phyloP scores from a whole-genome alignment of 768 basidiomycete genomes.

The Tephrocybe sp. region DNA sequence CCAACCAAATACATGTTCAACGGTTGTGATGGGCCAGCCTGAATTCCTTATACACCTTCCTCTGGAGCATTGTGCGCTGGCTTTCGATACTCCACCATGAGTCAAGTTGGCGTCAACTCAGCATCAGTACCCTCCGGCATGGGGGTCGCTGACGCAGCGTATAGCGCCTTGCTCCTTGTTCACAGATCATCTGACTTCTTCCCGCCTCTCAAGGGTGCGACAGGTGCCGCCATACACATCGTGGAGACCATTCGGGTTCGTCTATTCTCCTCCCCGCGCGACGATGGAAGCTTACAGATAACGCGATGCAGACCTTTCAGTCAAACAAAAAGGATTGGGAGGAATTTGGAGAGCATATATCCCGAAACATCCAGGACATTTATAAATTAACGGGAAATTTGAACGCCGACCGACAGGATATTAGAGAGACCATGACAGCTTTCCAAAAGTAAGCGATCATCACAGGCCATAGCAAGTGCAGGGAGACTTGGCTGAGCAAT shows the following conservation, averaged over 20 bases:
- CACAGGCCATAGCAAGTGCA: background rate
- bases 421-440: background rate
- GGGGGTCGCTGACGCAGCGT: background rate
- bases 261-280: background rate
- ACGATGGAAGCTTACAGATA: background rate
- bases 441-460: background rate
- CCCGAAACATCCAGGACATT: background rate
- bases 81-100: background rate
- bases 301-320: background rate
- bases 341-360: constrained; percentile 4
- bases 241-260: background rate
- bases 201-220: constrained; percentile 3
- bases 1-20: constrained; percentile 58
- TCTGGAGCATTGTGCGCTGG: background rate
- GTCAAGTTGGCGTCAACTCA: background rate
- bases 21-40: background rate
- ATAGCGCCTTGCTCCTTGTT: background rate
- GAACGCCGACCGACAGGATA: background rate
- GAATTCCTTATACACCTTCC: background rate
- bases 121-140: background rate
- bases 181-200: background rate
- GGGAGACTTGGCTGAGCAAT: background rate
- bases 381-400: background rate
- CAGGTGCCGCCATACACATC: background rate
- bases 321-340: constrained; percentile 4